phyloP scores from a whole-genome alignment of 2,329 filamentous ascomycete genomes.

The Geosmithia putterillii region DNA sequence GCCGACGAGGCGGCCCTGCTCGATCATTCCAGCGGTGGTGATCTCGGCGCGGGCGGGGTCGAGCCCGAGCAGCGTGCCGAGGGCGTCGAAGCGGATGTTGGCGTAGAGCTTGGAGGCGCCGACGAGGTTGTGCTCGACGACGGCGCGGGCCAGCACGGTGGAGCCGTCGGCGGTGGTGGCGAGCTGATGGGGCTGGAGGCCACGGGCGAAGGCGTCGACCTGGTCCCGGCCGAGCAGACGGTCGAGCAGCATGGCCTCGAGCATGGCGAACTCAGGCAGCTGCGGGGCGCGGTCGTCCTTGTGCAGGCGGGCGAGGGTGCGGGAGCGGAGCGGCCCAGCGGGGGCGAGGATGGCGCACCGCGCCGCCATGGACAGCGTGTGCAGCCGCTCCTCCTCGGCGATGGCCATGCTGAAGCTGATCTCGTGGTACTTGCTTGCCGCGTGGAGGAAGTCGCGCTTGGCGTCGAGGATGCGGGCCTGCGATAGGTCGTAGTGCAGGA shows the following conservation, averaged over 20 bases:
- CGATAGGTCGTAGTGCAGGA: conserved; percentile 78
- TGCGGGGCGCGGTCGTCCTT: conserved; percentile 77
- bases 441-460: conserved; percentile 78
- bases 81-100: conserved; percentile 64
- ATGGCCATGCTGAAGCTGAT: conserved; percentile 68
- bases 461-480: conserved; percentile 91
- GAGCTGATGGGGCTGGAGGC: conserved; percentile 76
- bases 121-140: conserved; percentile 91
- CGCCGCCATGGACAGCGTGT: conserved; percentile 76
- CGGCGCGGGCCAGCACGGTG: conserved; percentile 84
- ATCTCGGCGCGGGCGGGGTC: conserved; percentile 74
- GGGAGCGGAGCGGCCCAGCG: conserved; percentile 73
- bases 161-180: conserved; percentile 82
- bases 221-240: conserved; percentile 71
- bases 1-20: conserved; percentile 78
- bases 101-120: conserved; percentile 69
- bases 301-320: conserved; percentile 72
- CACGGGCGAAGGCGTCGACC: conserved; percentile 72
- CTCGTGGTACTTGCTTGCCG: conserved; percentile 76
- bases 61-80: conserved; percentile 68
- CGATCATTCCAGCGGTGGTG: conserved; percentile 90
- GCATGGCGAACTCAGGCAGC: conserved; percentile 70
- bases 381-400: conserved; percentile 75
- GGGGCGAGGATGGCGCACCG: conserved; percentile 88
- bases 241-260: conserved; percentile 97